phyloP scores from a whole-genome alignment of 1,139 yeast species.

The Protomyces inouyei region DNA sequence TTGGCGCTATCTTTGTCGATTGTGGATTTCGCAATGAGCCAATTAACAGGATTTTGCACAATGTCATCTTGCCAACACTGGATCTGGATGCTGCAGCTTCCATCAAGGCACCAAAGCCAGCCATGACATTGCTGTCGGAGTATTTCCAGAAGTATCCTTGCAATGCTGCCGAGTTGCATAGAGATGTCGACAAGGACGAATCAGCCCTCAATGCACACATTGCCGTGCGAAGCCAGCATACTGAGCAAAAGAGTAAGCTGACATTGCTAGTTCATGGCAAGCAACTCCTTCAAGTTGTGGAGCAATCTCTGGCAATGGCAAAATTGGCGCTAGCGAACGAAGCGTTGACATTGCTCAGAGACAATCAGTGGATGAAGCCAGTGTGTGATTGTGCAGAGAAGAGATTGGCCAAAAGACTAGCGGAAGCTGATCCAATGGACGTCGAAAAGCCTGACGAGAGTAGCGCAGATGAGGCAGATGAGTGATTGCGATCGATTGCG shows the following conservation, averaged over 20 bases:
- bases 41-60: neutral
- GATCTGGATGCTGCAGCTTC: neutral
- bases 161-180: neutral
- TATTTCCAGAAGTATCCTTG: neutral
- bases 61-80: neutral
- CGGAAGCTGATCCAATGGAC: neutral
- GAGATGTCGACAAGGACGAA: neutral
- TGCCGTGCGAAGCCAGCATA: neutral
- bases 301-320: neutral
- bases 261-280: neutral
- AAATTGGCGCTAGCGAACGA: neutral
- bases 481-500: neutral
- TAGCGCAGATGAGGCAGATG: neutral
- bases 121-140: neutral
- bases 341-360: neutral
- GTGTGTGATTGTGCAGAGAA: neutral
- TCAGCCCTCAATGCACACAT: neutral
- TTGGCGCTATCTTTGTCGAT: conserved; percentile 30
- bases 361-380: neutral
- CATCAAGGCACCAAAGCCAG: neutral
- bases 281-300: neutral
- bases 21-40: conserved; percentile 20
- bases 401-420: neutral
- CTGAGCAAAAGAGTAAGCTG: neutral
- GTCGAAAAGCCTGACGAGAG: neutral